phyloP scores from a whole-genome alignment of 2,329 filamentous ascomycete species.

The Cylindrodendrum hubeiense region DNA sequence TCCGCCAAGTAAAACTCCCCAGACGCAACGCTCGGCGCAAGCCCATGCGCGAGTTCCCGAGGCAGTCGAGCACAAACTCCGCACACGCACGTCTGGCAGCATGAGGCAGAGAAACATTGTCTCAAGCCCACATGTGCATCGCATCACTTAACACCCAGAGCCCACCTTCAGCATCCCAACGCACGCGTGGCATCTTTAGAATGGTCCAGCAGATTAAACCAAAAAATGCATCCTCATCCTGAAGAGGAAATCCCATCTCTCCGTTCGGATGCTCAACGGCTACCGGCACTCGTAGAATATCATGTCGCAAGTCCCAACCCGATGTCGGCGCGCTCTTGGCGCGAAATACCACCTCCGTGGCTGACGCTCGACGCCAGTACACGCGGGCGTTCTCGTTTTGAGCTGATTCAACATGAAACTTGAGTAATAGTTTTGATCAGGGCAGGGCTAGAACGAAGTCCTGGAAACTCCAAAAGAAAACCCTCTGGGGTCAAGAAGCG shows the following conservation, averaged over 20 bases:
- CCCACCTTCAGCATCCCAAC: not conserved
- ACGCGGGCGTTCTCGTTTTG: slow-evolving; percentile 20
- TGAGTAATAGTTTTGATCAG: slow-evolving; percentile 18
- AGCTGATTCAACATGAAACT: slow-evolving; percentile 12
- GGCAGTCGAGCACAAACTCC: not conserved
- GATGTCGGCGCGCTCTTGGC: slow-evolving; percentile 23
- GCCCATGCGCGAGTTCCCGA: not conserved
- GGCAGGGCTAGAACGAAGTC: not conserved
- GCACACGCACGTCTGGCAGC: not conserved
- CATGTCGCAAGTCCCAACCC: slow-evolving; percentile 11
- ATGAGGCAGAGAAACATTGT: slow-evolving; percentile 6
- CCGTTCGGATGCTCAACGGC: not conserved
- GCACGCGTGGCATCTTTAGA: not conserved
- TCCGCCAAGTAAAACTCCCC: not conserved
- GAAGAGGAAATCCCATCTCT: not conserved
- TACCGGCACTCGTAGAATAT: not conserved
- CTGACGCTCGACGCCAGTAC: not conserved
- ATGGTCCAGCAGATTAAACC: not conserved
- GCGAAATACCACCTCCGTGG: slow-evolving; percentile 13
- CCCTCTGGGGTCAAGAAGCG: not conserved
- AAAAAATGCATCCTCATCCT: not conserved
- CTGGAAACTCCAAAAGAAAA: not conserved
- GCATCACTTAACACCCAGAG: not conserved
- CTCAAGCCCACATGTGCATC: not conserved
- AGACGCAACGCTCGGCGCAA: not conserved